Base-by-base conservation (phyloP, 768 basidiomycete species). In the Boletus vermiculosoides region DNA sequence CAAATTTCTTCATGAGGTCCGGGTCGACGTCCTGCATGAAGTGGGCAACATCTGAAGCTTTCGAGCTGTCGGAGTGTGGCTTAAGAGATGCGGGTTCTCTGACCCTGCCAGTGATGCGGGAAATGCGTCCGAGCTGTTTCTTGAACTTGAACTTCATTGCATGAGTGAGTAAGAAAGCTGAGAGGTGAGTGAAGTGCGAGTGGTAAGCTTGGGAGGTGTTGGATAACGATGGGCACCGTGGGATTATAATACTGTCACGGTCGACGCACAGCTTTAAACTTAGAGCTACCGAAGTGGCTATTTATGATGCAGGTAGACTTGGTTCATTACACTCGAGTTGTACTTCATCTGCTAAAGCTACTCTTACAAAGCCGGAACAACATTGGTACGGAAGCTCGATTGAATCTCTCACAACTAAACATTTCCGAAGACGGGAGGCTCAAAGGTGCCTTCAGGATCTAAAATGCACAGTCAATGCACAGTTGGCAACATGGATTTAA, bases 391-490 rank as follows among this genome's bases (percentile, higher is more conserved):
- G 5, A 59, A 30, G 20, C 44, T 23, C 3, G 15, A 12, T 30
- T 11, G 39, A 16, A 15, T 30, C 22, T 16, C 0, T 51, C 33
- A 54, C 48, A 22, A 4, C 25, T 47, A 2, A 4, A n/a, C 42
- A 3, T 44, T 45, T 6, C 41, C 37, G 50, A 85, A 83, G 31
- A 65, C 73, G 0, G 83, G 83, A 7, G 76, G 76, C 16, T 77
- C 75, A 60, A 79, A 85, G 7, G 69, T 76, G 37, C 70, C 71
- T 16, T 64, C 70, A 9, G 70, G 75, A 49, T 76, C 74, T 76
- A 37, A 31, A 20, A 51, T 18, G 30, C 18, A 5, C 8, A 52
- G 49, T 47, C 30, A 50, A 45, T 49, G 4, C 5, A 45, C 5
- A 18, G 7, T 6, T 16, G 15, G 20, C 15, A n/a, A 22, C 4